Base-by-base conservation (phyloP, 2,329 filamentous ascomycete species). In the Colletotrichum caudatum region DNA sequence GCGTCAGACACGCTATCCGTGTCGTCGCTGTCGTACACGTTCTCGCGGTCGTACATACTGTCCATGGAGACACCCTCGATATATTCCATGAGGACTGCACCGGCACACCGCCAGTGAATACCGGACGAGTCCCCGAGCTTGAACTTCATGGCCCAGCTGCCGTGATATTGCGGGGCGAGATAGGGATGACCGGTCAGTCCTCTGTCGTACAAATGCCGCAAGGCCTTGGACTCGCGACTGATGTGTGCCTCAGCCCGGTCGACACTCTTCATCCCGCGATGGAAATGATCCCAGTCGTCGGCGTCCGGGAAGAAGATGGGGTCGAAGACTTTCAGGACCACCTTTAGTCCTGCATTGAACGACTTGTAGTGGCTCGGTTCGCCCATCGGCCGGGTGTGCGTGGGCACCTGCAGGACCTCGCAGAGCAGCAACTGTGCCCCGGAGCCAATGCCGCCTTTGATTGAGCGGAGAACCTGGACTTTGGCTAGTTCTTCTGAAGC, bases 41-140 rank as follows among this genome's bases (percentile, higher is more conserved):
- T 44, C 16, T 66, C 16, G 41, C 41, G 14, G 1, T 16, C 1
- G 18, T 54, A 53, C 2, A 66, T 2, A 3, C 16, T 16, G 2
- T 66, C 64, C 1, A 66, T 18, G 14, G 54, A 59, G 9, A 1
- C 11, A 9, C 44, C 64, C 11, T 53, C 16, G 18, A 60, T 66
- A 3, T 59, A 50, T 18, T 66, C 64, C 20, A 66, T 66, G 18
- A 53, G 54, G 1, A 66, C 5, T 2, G 33, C 23, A 5, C 64
- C 64, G 1, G 14, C 54, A 12, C 12, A 60, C 9, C 33, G 26
- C 60, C 26, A 48, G 1, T 1, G 26, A 1, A 6, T 3, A 3
- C 9, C 39, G 3, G 26, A 0, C 4, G 41, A 2, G 5, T 18
- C 8, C n/a, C 4, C 16, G 2, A 11, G 23, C 2, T 29, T 2